Percentiles rank a stretch among this genome's conserved stretches.
These are phyloP conservation scores for Sclerotinia glacialis DNA, from an alignment of 2,329 filamentous ascomycete species.

Conservation along the genomic window DNA sequence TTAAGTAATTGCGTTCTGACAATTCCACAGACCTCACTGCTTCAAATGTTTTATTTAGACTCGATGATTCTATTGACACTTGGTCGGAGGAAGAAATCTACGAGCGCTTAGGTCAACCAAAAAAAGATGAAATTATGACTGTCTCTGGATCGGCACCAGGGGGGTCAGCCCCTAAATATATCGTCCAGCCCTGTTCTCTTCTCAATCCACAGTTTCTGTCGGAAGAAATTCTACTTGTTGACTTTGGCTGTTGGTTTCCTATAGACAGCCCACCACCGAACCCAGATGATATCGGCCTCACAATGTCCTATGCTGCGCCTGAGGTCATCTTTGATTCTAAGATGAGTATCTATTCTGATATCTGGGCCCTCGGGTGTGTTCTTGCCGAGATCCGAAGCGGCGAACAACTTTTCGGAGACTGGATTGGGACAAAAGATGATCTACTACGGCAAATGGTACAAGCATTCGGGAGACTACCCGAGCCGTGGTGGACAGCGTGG, in stretches of 20 bases:
- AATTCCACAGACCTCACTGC: constrained; percentile 23
- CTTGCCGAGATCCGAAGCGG: constrained; percentile 25
- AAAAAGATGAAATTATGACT: constrained; percentile 21
- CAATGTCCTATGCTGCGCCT: constrained; percentile 25
- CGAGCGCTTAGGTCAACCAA: constrained; percentile 22
- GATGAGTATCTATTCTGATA: constrained; percentile 24
- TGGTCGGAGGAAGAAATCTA: constrained; percentile 21
- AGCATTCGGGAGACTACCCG: not conserved
- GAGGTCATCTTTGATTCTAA: constrained; percentile 24
- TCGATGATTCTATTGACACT: constrained; percentile 25
- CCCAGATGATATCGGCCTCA: constrained; percentile 17
- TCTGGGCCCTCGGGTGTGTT: constrained; percentile 27
- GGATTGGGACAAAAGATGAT: constrained; percentile 11
- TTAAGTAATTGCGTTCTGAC: too few species aligned
- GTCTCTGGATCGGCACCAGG: not conserved
- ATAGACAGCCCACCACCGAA: constrained; percentile 16
- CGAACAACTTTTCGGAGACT: not conserved
- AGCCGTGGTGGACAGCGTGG: not conserved
- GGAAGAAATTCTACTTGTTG: constrained; percentile 26
- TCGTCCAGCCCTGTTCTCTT: constrained; percentile 25
- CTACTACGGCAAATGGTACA: constrained; percentile 6
- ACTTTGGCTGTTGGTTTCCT: constrained; percentile 26
- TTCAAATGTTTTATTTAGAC: constrained; percentile 25
- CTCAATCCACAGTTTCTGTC: constrained; percentile 23
- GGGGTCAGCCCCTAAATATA: constrained; percentile 20